Evolutionary conservation across 1,284 basidiomycete species (phyloP), one percentile per base, ranked within the genome.

Genomic region (Crucibulum parvulum): DNA sequence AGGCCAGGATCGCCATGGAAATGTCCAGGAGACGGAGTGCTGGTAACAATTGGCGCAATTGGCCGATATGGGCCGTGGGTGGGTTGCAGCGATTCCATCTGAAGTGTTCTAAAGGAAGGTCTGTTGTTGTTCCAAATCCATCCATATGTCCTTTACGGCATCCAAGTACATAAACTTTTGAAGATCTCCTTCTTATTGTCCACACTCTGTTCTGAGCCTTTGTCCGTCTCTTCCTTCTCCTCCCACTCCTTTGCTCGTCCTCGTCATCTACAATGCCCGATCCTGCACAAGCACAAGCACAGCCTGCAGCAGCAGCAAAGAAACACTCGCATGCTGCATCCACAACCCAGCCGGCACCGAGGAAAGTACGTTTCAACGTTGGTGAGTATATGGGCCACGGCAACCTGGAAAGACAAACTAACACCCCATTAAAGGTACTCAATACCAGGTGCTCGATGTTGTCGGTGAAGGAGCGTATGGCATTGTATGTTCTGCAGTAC

Each of bases 361-460:
- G 94, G 66, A 95, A 95, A 82, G 93, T 96, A 63, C 88, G 93
- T 60, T 96, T 96, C 84, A 95, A 95, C 78, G 93, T 95, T 70
- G 93, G 93, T 94, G 69, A 81, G 93, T 58, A 50, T 63, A 16
- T 36, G 60, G 37, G 18, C 56, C 24, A 62, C 59, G 50, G 34
- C 37, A 39, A 10, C 56, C 37, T 56, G 4, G 24, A 24, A 24
- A 24, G 24, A 24, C 24, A 24, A 24, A 36, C 37, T 38, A 31
- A 35, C 55, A 58, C 57, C 61, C 34, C 56, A 50, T 43, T 59
- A 61, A 73, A 88, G 91, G 92, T 34, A 90, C 90, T 10, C 88
- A 92, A 69, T 96, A 96, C 73, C 90, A 94, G 74, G 91, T 95
- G 9, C 86, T 95, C 65, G 94, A 96, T 79, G 93, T 96, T 65